Evolutionary conservation across 139 green algal species (phyloP).

Genomic region (Closterium sp.): DNA sequence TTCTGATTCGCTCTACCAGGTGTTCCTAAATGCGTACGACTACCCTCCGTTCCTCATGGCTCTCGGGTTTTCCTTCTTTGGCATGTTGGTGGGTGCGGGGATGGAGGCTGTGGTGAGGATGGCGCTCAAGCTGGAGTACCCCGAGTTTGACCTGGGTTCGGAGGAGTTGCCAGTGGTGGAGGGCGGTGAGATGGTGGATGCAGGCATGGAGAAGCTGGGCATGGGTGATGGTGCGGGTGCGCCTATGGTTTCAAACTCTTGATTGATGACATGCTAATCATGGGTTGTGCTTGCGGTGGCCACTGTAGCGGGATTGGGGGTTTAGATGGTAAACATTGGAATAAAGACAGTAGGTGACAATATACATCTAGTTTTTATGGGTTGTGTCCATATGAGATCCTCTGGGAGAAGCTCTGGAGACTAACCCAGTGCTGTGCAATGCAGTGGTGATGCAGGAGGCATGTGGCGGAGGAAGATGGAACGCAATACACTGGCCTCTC

Average conservation of each 20-base stretch:
- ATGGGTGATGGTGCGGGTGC: not conserved
- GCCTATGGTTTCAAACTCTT: not conserved
- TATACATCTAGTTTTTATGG: too few species aligned
- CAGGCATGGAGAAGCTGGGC: not conserved
- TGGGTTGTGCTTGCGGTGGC: too few species aligned
- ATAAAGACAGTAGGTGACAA: too few species aligned
- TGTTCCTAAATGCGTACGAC: constrained; percentile 50
- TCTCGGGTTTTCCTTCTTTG: constrained; percentile 39
- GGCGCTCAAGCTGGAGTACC: constrained; percentile 5
- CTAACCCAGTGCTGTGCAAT: too few species aligned
- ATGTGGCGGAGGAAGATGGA: too few species aligned
- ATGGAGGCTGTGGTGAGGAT: not conserved
- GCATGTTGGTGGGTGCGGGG: constrained; percentile 22
- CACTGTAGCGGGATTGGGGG: not conserved
- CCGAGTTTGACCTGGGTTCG: constrained; percentile 19
- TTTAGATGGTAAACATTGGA: too few species aligned
- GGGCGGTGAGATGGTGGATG: not conserved
- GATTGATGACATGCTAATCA: not conserved
- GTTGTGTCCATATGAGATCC: too few species aligned
- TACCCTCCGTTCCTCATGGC: constrained; percentile 58
- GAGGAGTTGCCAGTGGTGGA: not conserved
- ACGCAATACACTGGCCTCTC: too few species aligned
- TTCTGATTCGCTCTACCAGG: not conserved
- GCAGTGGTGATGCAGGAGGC: too few species aligned
- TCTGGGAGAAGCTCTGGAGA: too few species aligned